phyloP scores from a whole-genome alignment of 148 eudicot genomes.

The Agrostemma githago region DNA sequence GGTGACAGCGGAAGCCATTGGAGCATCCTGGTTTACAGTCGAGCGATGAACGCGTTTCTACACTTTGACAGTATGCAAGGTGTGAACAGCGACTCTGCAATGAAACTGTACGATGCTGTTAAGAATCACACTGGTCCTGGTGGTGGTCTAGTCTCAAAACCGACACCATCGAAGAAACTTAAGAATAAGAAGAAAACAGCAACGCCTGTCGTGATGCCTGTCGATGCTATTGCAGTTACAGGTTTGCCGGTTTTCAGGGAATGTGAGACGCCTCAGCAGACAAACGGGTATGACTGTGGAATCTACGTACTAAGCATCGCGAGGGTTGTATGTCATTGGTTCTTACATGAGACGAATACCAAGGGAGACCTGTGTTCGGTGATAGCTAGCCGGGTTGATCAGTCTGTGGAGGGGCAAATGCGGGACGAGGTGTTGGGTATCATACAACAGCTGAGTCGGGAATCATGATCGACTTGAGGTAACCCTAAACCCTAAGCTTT shows the following conservation, averaged over 20 bases:
- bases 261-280: conserved; percentile 13
- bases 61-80: conserved; percentile 20
- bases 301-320: conserved; percentile 20
- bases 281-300: conserved; percentile 26
- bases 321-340: conserved; percentile 7
- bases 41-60: conserved; percentile 9
- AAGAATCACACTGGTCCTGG: conserved; percentile 11
- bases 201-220: too few species aligned
- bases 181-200: not conserved
- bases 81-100: conserved; percentile 4
- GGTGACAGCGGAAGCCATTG: conserved; percentile 15
- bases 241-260: not conserved
- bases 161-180: not conserved
- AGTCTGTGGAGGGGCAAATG: conserved; percentile 9
- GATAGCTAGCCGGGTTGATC: conserved; percentile 10
- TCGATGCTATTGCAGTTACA: too few species aligned
- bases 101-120: conserved; percentile 17
- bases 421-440: conserved; percentile 12
- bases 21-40: conserved; percentile 17
- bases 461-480: too few species aligned
- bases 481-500: too few species aligned
- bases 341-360: not conserved
- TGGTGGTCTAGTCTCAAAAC: not conserved
- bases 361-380: conserved; percentile 14
- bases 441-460: not conserved